Base-by-base conservation (phyloP, 2,329 filamentous ascomycete species). In the Fusarium sp. region DNA sequence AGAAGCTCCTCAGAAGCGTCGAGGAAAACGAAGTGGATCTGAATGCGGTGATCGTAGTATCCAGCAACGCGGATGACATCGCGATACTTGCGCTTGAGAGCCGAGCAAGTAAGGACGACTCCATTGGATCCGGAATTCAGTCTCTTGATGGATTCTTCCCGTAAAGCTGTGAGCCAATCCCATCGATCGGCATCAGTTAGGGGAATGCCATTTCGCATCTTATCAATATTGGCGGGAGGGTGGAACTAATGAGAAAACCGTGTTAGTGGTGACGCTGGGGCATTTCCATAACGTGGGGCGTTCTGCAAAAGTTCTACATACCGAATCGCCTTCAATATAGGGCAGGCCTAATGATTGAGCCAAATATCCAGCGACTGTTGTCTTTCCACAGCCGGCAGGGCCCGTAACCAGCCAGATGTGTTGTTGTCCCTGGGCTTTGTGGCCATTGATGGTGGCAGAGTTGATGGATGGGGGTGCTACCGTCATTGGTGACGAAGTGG, bases 61-160 rank as follows among this genome's bases (percentile, higher is more conserved):
- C 91, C 91, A 13, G 93, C 93, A 14, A 95, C 91, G 38, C 94
- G 90, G 81, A 96, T 94, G 72, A 96, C 93, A 79, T 99, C 96
- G 77, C 96, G 92, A 87, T 99, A 99, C 85, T 97, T 98, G 82
- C 94, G 93, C 88, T 98, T 98, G 61, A 99, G 89, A 4, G 96
- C 96, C 18, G 94, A 98, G 88, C 96, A 99, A 60, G 96, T 98
- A 69, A 99, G 89, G 56, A 99, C 94, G n/a, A 98, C 96, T 55
- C 94, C 92, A 36, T 88, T 84, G 24, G 89, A 87, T 42, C 91
- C 90, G 55, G 82, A 83, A 63, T 86, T 84, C 68, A 93, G 85
- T 57, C 85, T 85, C 60, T 84, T 83, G 63, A 91, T 85, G 12
- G 90, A 90, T 78, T 91, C 92, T 74, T 94, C 89, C 72, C 94